Percentiles rank a stretch among this genome's conserved stretches.
These are phyloP conservation scores for Aspergillus carbonarius DNA, from an alignment of 2,329 filamentous ascomycete genomes.

Conservation along the genomic window DNA sequence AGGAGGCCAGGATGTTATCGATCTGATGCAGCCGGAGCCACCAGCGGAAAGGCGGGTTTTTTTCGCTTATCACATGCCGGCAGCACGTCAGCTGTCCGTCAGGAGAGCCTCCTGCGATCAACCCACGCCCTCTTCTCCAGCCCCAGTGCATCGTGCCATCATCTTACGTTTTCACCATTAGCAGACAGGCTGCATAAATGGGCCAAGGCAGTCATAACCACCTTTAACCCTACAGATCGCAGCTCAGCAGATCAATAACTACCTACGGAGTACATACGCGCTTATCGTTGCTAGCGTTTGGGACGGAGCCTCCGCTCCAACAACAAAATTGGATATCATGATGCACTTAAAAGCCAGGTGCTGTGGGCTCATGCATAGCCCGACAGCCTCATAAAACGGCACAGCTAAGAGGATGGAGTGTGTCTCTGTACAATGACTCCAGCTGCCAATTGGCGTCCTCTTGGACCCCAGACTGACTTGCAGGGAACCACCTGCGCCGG, in stretches of 20 bases:
- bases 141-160: background rate
- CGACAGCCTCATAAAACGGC: background rate
- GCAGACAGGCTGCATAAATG: no score
- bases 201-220: no score
- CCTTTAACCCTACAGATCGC: no score
- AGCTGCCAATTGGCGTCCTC: constrained; percentile 35
- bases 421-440: constrained; percentile 36
- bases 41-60: constrained; percentile 18
- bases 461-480: constrained; percentile 40
- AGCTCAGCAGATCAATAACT: no score
- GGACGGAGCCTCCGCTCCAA: background rate
- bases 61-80: constrained; percentile 23
- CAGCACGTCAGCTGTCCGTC: constrained; percentile 3
- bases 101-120: background rate
- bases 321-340: background rate
- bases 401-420: background rate
- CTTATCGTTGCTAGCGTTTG: no score
- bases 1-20: constrained; percentile 12
- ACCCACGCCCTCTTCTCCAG: background rate
- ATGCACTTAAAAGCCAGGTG: background rate
- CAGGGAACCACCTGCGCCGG: constrained; percentile 44
- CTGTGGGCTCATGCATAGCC: background rate
- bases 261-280: no score
- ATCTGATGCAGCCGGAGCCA: constrained; percentile 2
- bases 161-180: no score